These are phyloP conservation scores for Syncephalastrum racemosum DNA, from an alignment of 371 early-diverging fungal genomes.

Conservation along the genomic window DNA sequence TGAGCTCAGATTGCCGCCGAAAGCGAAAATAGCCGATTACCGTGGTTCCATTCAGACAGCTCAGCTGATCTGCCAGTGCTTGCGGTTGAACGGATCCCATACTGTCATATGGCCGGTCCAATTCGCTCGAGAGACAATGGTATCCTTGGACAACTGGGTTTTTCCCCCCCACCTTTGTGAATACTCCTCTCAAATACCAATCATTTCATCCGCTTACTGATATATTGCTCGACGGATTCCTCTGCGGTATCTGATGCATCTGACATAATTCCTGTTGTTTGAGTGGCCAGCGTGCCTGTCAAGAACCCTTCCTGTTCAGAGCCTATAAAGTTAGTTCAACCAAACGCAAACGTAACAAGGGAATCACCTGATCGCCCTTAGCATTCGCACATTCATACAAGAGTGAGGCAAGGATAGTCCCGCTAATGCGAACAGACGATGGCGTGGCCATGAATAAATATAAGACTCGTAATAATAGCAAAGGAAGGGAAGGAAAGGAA, in stretches of 20 bases:
- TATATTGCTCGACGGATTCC: conserved; percentile 7
- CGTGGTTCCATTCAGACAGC: neutral
- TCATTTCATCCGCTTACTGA: conserved; percentile 1
- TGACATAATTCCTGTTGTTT: conserved; percentile 7
- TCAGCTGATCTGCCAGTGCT: conserved; percentile 8
- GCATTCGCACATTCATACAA: conserved; percentile 21
- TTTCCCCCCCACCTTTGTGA: too few species aligned
- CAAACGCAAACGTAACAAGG: neutral
- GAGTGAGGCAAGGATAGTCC: conserved; percentile 16
- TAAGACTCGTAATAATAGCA: too few species aligned
- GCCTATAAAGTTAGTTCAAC: neutral
- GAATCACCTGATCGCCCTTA: conserved; percentile 9
- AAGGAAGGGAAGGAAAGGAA: too few species aligned
- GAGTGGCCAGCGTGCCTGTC: conserved; percentile 11
- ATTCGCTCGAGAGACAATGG: conserved; percentile 5
- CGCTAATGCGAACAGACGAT: conserved; percentile 16
- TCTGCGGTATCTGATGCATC: conserved; percentile 10
- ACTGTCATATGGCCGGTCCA: neutral
- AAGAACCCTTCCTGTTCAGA: conserved; percentile 18
- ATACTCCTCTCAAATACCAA: neutral
- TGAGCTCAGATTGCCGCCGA: conserved; percentile 15
- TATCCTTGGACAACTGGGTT: conserved; percentile 14
- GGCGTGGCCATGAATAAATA: too few species aligned
- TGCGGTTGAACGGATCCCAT: conserved; percentile 7
- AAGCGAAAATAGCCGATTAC: conserved; percentile 23